These are phyloP conservation scores for Solanum gracilifrons DNA, from an alignment of 257 asterid genomes.

Conservation along the genomic window DNA sequence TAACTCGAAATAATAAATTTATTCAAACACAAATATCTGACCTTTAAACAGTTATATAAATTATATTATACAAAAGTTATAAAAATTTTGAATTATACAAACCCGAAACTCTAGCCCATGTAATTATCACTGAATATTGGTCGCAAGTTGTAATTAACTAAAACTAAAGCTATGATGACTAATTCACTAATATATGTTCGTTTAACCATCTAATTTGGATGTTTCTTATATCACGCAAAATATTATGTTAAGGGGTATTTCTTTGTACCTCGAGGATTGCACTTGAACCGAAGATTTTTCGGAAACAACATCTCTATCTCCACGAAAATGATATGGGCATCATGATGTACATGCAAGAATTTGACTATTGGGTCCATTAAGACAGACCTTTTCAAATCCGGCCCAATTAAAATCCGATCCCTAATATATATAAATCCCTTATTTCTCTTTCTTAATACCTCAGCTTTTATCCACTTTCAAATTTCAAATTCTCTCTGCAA, in stretches of 20 bases:
- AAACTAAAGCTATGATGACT: neutral
- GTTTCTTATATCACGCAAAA: neutral
- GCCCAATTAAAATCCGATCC: neutral
- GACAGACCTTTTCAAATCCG: neutral
- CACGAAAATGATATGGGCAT: neutral
- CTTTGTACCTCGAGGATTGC: neutral
- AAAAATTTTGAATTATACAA: too few relatives aligned
- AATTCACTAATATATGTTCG: too few relatives aligned
- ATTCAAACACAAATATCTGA: too few relatives aligned
- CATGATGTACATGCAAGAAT: neutral
- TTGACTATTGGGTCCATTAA: neutral
- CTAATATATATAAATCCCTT: neutral
- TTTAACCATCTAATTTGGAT: neutral
- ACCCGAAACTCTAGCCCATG: accelerated
- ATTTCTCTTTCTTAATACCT: neutral
- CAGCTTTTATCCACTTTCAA: neutral
- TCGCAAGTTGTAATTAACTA: too few relatives aligned
- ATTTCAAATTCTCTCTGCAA: neutral
- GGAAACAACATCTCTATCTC: neutral
- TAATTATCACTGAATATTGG: too few relatives aligned
- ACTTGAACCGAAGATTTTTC: too few relatives aligned
- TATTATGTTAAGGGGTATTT: too few relatives aligned
- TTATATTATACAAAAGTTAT: too few relatives aligned
- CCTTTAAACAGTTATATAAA: too few relatives aligned
- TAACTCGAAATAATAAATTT: too few relatives aligned